Conservation (phyloP, 2,329 filamentous ascomycete species). For the Pezicula radicicola region DNA sequence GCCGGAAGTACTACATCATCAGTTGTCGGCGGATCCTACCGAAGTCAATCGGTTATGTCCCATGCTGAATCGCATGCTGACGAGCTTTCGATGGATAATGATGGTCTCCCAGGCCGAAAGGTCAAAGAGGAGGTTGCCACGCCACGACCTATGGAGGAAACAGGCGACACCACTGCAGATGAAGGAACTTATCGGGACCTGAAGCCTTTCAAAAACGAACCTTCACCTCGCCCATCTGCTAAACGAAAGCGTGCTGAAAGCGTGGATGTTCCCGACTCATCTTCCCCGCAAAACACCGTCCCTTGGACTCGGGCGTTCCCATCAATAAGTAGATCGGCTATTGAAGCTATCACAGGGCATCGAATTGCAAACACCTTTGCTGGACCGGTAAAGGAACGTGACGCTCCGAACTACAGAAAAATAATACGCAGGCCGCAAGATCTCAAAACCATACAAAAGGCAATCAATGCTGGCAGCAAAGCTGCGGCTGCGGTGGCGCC, state of each 20-base stretch:
- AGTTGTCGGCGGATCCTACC: constrained; percentile 29
- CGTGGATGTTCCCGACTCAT: constrained; percentile 41
- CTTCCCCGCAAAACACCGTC: constrained; percentile 62
- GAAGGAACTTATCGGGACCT: constrained; percentile 37
- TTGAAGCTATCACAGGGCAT: constrained; percentile 75
- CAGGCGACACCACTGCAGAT: constrained; percentile 52
- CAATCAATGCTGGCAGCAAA: constrained; percentile 70
- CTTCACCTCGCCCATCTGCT: constrained; percentile 34
- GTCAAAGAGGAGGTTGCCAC: constrained; percentile 61
- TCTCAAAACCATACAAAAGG: constrained; percentile 72
- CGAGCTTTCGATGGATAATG: constrained; percentile 44
- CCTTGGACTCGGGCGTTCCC: constrained; percentile 74
- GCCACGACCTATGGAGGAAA: constrained; percentile 50
- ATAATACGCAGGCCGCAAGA: constrained; percentile 74
- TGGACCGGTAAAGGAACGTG: constrained; percentile 68
- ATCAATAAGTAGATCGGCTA: constrained; percentile 67
- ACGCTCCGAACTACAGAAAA: constrained; percentile 73
- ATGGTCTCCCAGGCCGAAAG: constrained; percentile 29
- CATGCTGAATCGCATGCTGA: constrained; percentile 47
- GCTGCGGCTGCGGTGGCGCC: constrained; percentile 62
- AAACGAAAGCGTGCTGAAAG: constrained; percentile 59
- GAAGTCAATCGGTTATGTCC: constrained; percentile 44
- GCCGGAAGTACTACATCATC: constrained; percentile 25
- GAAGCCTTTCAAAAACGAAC: constrained; percentile 5
- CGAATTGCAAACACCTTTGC: constrained; percentile 79